phyloP scores from a whole-genome alignment of 2,329 filamentous ascomycete species.

The Hysterium pulicare region DNA sequence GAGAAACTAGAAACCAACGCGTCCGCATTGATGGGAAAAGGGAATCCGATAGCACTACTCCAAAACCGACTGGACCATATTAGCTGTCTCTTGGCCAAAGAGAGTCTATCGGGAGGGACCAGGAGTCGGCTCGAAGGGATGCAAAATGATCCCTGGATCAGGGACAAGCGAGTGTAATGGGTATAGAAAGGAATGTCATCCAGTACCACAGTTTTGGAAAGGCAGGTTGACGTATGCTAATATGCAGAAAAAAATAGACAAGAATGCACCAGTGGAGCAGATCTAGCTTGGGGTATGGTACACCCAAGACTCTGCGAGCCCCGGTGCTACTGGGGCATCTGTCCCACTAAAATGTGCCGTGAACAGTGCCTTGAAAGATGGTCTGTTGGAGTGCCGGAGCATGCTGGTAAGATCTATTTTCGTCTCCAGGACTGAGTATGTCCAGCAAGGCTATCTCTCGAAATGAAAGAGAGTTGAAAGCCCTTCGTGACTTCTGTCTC shows the following conservation, averaged over 20 bases:
- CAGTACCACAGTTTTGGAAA: no score
- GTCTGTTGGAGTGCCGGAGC: no score
- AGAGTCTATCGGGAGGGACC: neutral
- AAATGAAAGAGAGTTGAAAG: constrained; percentile 49
- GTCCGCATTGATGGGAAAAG: constrained; percentile 9
- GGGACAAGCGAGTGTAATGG: no score
- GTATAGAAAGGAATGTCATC: no score
- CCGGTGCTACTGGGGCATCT: neutral
- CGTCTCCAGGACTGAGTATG: constrained; percentile 33
- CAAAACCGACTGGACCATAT: neutral
- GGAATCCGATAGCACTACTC: constrained; percentile 5
- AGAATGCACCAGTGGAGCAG: neutral
- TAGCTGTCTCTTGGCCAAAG: neutral
- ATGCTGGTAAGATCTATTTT: no score
- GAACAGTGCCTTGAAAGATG: no score
- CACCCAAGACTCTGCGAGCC: neutral
- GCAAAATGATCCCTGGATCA: no score
- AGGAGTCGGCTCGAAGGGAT: no score
- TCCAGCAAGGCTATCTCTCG: constrained; percentile 33
- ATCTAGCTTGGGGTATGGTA: neutral
- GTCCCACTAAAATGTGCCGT: neutral
- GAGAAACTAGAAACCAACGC: constrained; percentile 17
- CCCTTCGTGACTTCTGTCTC: constrained; percentile 66
- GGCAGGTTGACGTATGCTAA: no score
- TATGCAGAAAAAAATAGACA: neutral